These are phyloP conservation scores for Benincasa hispida DNA, from an alignment of 306 rosid species.

Conservation along the genomic window DNA sequence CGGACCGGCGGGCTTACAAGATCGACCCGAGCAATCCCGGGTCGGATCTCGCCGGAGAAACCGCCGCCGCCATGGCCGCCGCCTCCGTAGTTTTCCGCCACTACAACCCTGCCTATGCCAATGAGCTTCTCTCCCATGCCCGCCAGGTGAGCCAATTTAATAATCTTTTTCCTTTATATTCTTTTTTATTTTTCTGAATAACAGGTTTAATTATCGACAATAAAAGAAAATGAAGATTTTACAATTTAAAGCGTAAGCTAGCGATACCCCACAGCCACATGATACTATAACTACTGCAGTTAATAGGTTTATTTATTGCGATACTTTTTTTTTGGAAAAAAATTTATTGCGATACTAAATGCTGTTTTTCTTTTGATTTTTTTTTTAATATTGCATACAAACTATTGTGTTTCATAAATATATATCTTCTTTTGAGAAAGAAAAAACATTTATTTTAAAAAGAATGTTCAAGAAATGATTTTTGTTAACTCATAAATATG, in stretches of 20 bases:
- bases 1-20: constrained; percentile 85
- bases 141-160: constrained; percentile 38
- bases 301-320: constrained; percentile 4
- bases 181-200: neutral
- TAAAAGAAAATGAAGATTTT: neutral
- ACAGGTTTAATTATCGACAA: neutral
- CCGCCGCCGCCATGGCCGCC: constrained; percentile 99
- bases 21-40: constrained; percentile 89
- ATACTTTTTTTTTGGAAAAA: neutral
- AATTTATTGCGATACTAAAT: neutral
- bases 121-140: constrained; percentile 69
- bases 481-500: neutral
- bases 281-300: constrained; percentile 15
- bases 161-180: neutral
- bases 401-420: too few species aligned
- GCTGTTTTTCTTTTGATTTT: neutral
- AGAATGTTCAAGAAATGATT: neutral
- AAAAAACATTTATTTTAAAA: too few species aligned
- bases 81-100: constrained; percentile 89
- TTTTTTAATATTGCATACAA: neutral
- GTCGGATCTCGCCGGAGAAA: constrained; percentile 97
- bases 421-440: too few species aligned
- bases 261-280: constrained; percentile 2
- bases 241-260: neutral
- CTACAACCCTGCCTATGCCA: constrained; percentile 61